These are phyloP conservation scores for Backusella tarrabulga DNA, from an alignment of 192 early-diverging fungal genomes.

Conservation along the genomic window DNA sequence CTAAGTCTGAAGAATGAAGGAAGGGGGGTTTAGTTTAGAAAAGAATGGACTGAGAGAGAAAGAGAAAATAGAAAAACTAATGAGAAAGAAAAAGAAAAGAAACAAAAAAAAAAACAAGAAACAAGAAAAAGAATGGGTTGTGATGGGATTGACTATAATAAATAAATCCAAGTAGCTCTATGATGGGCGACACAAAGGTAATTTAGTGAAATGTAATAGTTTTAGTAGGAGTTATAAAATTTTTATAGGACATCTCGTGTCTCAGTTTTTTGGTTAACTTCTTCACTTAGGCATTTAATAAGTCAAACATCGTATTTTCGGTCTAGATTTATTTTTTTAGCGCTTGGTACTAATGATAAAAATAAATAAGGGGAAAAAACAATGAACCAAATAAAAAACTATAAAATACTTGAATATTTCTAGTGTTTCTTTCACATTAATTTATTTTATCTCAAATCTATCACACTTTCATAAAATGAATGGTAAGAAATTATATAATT, in stretches of 20 bases:
- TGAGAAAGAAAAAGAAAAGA: constrained; percentile 1
- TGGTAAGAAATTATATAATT: too few relatives aligned
- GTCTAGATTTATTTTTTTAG: constrained; percentile 7
- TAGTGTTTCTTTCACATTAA: constrained; percentile 3
- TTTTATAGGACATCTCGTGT: not conserved
- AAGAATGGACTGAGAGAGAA: not conserved
- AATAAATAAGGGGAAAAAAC: not conserved
- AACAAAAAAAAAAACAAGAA: constrained; percentile 8
- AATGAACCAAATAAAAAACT: not conserved
- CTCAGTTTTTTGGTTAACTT: not conserved
- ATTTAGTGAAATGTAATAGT: constrained; percentile 7
- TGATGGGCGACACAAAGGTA: constrained; percentile 1
- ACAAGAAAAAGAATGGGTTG: not conserved
- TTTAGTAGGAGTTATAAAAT: constrained; percentile 6
- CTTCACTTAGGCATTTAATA: not conserved
- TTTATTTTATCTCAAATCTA: not conserved
- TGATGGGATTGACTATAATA: not conserved
- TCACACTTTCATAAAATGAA: not conserved
- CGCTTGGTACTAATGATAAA: not conserved
- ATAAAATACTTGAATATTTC: not conserved
- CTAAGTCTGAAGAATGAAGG: not conserved
- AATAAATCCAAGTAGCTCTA: not conserved
- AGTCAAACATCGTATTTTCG: not conserved
- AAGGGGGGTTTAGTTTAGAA: constrained; percentile 1
- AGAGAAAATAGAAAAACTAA: not conserved